A percentile compares a stretch with the other conserved stretches of the same genome.
Evolutionary conservation across 2,329 filamentous ascomycete genomes (phyloP).

Genomic region (Pseudogymnoascus sp.): DNA sequence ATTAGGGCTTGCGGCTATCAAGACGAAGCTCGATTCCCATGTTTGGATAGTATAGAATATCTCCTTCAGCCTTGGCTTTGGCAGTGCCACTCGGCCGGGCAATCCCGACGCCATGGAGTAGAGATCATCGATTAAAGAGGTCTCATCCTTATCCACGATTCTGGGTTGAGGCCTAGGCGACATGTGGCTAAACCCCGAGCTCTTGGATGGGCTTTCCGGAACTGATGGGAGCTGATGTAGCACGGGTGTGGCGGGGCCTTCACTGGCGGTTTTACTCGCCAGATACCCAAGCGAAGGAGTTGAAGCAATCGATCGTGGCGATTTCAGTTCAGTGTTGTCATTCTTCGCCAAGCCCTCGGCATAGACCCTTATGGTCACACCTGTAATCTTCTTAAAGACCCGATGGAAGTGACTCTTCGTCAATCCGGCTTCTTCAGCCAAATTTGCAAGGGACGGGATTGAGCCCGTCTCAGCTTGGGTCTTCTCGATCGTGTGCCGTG

Average conservation of each 20-base stretch:
- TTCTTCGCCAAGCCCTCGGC: constrained; percentile 8
- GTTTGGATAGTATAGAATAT: constrained; percentile 1
- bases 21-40: not conserved
- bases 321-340: constrained; percentile 24
- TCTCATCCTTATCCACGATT: not conserved
- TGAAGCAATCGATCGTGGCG: not conserved
- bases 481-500: constrained; percentile 18
- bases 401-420: constrained; percentile 52
- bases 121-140: not conserved
- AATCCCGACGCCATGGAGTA: not conserved
- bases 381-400: constrained; percentile 47
- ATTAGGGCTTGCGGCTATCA: constrained; percentile 1
- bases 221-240: constrained; percentile 2
- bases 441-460: constrained; percentile 33
- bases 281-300: constrained; percentile 1
- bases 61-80: constrained; percentile 3
- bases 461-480: constrained; percentile 14
- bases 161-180: not conserved
- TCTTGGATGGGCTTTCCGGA: not conserved
- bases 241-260: not conserved
- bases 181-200: not conserved
- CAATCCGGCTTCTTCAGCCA: constrained; percentile 43
- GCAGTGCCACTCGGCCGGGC: not conserved
- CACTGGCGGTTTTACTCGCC: constrained; percentile 8
- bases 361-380: constrained; percentile 33